Evolutionary conservation across 2,329 filamentous ascomycete species (phyloP), one percentile per base, ranked within the genome.

Genomic region (Gnomoniopsis sp.): DNA sequence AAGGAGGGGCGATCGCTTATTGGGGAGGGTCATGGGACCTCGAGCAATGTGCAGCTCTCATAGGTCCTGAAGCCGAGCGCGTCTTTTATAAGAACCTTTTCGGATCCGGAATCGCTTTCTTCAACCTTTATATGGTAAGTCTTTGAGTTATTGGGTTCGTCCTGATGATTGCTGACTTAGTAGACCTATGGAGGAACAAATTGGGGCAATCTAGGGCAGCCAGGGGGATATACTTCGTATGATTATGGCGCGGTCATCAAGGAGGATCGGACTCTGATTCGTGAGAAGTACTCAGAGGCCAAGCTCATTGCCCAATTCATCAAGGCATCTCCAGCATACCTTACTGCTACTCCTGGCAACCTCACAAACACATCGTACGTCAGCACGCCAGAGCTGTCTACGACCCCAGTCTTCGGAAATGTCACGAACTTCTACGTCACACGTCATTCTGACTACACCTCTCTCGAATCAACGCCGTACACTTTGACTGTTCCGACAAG

Each of bases 81-180:
- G 86, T 95, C 0, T 91, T 92, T 68, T 90, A 91, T 71, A 93
- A 93, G 78, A 90, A 91, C 64, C 79, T 86, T 53, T 83, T 87
- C 54, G 84, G 84, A 41, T 83, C 87, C 17, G 87, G 85, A 0
- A 81, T 87, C 2, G 85, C 82, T 0, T 83, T 93, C 8, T 76
- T 91, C 58, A 92, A 87, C 64, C 67, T 91, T 1, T 93, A 92
- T 70, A 93, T 93, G 90, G 85, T 86, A 68, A 64, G 71, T 61
- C 6, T 3, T 36, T 6, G 3, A 14, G 10, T 38, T 11, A 11
- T 14, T 30, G 8, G 11, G 34, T 49, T 48, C 6, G 19, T 21
- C n/a, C 6, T 26, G 53, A 2, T 21, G 43, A 7, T 1, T 46
- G 50, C 46, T 46, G 22, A 61, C 46, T 36, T 2, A 36, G 17